These are phyloP conservation scores for Sclerotinia sclerotiorum DNA, from an alignment of 2,329 filamentous ascomycete species.

Conservation along the genomic window DNA sequence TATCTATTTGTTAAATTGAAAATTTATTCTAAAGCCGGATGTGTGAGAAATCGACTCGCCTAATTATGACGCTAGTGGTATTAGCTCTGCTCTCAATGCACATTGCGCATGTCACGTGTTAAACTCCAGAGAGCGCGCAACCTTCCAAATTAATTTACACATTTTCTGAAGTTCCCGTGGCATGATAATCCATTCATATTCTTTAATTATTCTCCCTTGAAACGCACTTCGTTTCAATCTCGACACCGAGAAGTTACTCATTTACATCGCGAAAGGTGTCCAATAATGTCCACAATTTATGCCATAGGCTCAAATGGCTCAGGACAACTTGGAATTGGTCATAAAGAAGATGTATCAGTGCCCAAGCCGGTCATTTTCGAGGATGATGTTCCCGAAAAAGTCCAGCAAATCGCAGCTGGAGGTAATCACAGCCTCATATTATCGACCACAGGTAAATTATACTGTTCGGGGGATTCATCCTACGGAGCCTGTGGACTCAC, in stretches of 20 bases:
- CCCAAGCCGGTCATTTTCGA: conserved; percentile 63
- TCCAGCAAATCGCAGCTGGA: conserved; percentile 53
- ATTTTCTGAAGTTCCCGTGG: not conserved
- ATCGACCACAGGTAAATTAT: conserved; percentile 59
- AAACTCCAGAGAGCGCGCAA: too few relatives aligned
- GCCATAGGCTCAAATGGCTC: conserved; percentile 76
- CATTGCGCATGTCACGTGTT: not conserved
- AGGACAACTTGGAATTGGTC: conserved; percentile 70
- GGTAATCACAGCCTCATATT: conserved; percentile 86
- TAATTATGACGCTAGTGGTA: not conserved
- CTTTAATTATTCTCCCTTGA: not conserved
- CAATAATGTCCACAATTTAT: conserved; percentile 56
- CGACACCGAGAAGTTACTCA: not conserved
- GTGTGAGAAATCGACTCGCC: conserved; percentile 19
- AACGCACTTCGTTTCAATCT: not conserved
- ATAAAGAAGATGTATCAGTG: conserved; percentile 67
- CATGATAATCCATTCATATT: not conserved
- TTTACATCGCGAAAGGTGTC: not conserved
- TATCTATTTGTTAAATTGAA: not conserved
- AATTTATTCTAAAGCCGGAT: conserved; percentile 10
- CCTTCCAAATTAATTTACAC: conserved; percentile 50
- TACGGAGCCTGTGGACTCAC: conserved; percentile 54
- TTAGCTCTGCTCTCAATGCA: not conserved
- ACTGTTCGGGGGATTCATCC: conserved; percentile 61
- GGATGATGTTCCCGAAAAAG: conserved; percentile 40